phyloP scores from a whole-genome alignment of 116 monocot species.

The Posidonia oceanica region DNA sequence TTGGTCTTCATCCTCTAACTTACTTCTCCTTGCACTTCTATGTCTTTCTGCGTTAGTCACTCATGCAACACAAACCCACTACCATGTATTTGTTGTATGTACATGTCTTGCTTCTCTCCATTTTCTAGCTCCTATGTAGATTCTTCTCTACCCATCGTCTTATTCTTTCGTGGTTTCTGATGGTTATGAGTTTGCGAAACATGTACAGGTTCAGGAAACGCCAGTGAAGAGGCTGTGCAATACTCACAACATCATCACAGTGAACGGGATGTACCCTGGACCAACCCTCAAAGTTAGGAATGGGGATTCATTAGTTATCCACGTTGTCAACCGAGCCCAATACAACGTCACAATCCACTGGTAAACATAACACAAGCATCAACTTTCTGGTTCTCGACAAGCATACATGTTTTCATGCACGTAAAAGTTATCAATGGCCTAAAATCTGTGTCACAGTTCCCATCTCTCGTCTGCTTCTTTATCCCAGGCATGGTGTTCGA shows the following conservation, averaged over 20 bases:
- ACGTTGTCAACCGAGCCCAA: constrained; percentile 39
- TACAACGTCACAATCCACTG: constrained; percentile 24
- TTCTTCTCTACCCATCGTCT: not conserved
- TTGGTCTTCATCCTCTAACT: constrained; percentile 2
- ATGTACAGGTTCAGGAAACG: constrained; percentile 37
- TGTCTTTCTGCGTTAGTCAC: not conserved
- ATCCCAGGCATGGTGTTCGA: constrained; percentile 43
- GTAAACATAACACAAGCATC: not conserved
- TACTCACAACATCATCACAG: constrained; percentile 43
- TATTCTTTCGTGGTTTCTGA: not conserved
- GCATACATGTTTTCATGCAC: not conserved
- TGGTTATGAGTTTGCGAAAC: not conserved
- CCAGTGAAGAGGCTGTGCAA: constrained; percentile 92
- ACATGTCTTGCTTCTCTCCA: not conserved
- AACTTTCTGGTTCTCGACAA: too few species aligned
- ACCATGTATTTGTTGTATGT: constrained; percentile 52
- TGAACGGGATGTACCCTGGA: constrained; percentile 66
- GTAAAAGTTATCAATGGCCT: not conserved
- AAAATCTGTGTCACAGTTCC: too few species aligned
- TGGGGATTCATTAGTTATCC: constrained; percentile 57
- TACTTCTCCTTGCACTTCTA: constrained; percentile 8
- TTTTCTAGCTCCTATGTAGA: not conserved
- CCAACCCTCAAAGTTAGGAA: constrained; percentile 53
- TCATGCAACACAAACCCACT: constrained; percentile 20
- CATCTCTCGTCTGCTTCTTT: too few species aligned